Percentiles rank a stretch among this genome's conserved stretches.
Evolutionary conservation across 345 rosid species (phyloP).

Genomic region (Mallotus nudiflorus): DNA sequence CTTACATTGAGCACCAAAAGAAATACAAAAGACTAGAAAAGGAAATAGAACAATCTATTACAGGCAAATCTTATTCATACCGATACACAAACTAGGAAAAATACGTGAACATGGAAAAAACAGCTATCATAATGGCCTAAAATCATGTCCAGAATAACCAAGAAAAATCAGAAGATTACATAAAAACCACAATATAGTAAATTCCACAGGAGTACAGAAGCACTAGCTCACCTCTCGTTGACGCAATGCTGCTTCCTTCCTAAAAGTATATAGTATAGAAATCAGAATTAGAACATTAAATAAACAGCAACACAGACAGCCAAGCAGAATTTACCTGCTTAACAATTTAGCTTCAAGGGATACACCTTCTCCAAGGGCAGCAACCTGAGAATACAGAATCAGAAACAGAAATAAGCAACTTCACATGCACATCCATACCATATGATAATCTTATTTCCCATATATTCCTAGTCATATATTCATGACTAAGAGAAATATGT

Average conservation of each 20-base stretch:
- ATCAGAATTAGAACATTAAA: conserved; percentile 21
- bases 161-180: not conserved
- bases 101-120: conserved; percentile 5
- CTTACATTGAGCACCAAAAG: not conserved
- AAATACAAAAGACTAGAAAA: not conserved
- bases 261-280: conserved; percentile 29
- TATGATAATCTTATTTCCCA: not conserved
- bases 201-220: not conserved
- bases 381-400: conserved; percentile 60
- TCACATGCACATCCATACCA: not conserved
- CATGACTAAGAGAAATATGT: not conserved
- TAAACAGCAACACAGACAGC: conserved; percentile 23
- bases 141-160: conserved; percentile 9
- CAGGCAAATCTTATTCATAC: not conserved
- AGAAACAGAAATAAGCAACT: conserved; percentile 4
- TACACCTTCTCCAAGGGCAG: conserved; percentile 94
- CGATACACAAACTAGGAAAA: conserved; percentile 5
- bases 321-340: conserved; percentile 57
- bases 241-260: conserved; percentile 90
- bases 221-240: conserved; percentile 75
- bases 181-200: not conserved
- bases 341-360: conserved; percentile 91
- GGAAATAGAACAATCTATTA: not conserved
- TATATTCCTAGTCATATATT: not conserved
- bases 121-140: conserved; percentile 5